These are phyloP conservation scores for Oxalis stricta DNA, from an alignment of 441 rosid genomes.

Conservation along the genomic window DNA sequence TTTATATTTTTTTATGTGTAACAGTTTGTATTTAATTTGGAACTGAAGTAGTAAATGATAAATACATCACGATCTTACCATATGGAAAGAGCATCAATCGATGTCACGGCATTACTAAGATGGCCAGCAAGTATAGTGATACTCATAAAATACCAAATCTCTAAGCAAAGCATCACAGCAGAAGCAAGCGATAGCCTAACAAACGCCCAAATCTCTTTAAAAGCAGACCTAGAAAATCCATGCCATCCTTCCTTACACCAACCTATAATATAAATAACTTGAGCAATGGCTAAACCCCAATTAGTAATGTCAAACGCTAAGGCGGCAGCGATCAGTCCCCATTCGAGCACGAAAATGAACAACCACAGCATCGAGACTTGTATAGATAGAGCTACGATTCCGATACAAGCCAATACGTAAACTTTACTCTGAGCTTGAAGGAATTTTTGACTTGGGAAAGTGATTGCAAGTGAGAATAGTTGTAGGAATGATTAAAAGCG, in stretches of 20 bases:
- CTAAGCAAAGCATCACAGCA: constrained; percentile 82
- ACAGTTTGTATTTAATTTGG: no score
- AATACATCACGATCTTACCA: constrained; percentile 25
- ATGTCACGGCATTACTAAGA: constrained; percentile 60
- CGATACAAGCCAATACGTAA: constrained; percentile 60
- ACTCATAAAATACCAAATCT: constrained; percentile 90
- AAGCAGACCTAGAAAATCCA: constrained; percentile 71
- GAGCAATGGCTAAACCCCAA: constrained; percentile 54
- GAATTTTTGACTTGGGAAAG: constrained; percentile 72
- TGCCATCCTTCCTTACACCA: constrained; percentile 83
- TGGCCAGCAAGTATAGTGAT: constrained; percentile 86
- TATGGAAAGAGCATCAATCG: constrained; percentile 80
- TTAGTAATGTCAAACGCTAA: constrained; percentile 51
- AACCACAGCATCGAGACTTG: constrained; percentile 37
- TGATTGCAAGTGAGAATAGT: constrained; percentile 69
- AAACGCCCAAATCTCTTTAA: constrained; percentile 66
- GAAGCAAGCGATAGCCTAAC: constrained; percentile 63
- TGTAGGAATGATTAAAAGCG: constrained; percentile 72
- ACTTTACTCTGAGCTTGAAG: constrained; percentile 81
- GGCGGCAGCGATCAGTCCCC: constrained; percentile 74
- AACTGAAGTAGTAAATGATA: not conserved
- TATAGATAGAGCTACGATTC: constrained; percentile 34
- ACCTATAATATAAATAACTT: constrained; percentile 53
- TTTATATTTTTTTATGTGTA: no score
- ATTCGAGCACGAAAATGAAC: constrained; percentile 40